Conservation (phyloP, 805 yeast species). For the Zygosaccharomyces bisporus region DNA sequence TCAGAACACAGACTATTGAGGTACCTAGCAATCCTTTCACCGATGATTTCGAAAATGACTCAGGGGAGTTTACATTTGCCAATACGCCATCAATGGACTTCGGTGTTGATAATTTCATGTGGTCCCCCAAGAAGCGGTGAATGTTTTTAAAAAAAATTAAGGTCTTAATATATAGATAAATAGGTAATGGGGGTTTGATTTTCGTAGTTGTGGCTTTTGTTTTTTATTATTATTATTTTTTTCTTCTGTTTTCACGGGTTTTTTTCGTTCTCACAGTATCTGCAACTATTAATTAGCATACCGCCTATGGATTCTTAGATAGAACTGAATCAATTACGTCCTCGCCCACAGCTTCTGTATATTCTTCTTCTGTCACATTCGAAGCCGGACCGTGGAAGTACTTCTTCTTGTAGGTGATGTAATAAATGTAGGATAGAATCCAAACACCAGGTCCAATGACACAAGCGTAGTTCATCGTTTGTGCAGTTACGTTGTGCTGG, state of each 20-base stretch:
- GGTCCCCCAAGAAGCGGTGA: constrained; percentile 27
- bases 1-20: constrained; percentile 2
- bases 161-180: background rate
- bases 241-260: no score
- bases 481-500: constrained; percentile 31
- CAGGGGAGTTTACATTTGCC: constrained; percentile 9
- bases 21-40: constrained; percentile 9
- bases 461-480: constrained; percentile 67
- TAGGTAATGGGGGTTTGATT: constrained; percentile 1
- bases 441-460: constrained; percentile 62
- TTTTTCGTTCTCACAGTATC: no score
- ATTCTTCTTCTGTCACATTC: constrained; percentile 32
- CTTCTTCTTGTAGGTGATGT: constrained; percentile 48
- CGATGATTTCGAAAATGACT: constrained; percentile 9
- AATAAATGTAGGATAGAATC: constrained; percentile 52
- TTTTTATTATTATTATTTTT: background rate
- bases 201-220: no score
- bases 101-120: constrained; percentile 29
- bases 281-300: background rate
- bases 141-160: background rate
- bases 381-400: constrained; percentile 55
- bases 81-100: constrained; percentile 28
- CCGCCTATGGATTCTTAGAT: background rate
- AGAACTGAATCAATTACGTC: constrained; percentile 25
- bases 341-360: constrained; percentile 28